phyloP scores from a whole-genome alignment of 1,139 yeast species.

The Ogataea hybrid region DNA sequence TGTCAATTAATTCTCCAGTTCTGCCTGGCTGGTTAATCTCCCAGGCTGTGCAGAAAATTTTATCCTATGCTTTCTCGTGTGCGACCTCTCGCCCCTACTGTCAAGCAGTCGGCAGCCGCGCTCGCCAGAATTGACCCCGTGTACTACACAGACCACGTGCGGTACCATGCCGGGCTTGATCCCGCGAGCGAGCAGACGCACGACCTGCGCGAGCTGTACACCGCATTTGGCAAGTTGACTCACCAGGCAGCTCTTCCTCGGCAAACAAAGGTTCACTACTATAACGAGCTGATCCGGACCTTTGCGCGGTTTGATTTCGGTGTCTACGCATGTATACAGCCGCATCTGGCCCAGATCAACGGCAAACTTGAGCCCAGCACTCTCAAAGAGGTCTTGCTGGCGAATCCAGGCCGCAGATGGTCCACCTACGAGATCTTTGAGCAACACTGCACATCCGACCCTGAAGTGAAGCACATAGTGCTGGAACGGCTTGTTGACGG shows the following conservation, averaged over 20 bases:
- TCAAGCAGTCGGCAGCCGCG: constrained; percentile 1
- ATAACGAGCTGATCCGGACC: constrained; percentile 4
- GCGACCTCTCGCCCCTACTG: constrained; percentile 4
- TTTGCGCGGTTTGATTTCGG: constrained; percentile 6
- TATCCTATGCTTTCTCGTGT: not conserved
- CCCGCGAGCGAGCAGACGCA: not conserved
- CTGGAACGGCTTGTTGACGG: constrained; percentile 4
- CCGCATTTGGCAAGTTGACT: constrained; percentile 3
- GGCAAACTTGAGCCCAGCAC: not conserved
- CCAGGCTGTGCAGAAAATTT: constrained; percentile 4
- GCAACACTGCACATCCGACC: not conserved
- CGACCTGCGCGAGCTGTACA: constrained; percentile 5
- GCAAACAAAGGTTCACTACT: not conserved
- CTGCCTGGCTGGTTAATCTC: too few species aligned
- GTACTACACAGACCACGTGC: constrained; percentile 2
- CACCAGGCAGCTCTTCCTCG: not conserved
- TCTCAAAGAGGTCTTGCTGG: not conserved
- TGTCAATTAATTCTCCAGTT: not conserved
- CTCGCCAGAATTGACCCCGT: constrained; percentile 1
- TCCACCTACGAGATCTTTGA: constrained; percentile 3
- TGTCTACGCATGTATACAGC: not conserved
- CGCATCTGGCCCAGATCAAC: not conserved
- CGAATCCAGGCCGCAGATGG: constrained; percentile 8
- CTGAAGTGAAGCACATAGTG: constrained; percentile 1
- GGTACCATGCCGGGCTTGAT: not conserved